Evolutionary conservation across 768 basidiomycete genomes (phyloP), one percentile per base, ranked within the genome.

Genomic region (Pleurotus giganteus): DNA sequence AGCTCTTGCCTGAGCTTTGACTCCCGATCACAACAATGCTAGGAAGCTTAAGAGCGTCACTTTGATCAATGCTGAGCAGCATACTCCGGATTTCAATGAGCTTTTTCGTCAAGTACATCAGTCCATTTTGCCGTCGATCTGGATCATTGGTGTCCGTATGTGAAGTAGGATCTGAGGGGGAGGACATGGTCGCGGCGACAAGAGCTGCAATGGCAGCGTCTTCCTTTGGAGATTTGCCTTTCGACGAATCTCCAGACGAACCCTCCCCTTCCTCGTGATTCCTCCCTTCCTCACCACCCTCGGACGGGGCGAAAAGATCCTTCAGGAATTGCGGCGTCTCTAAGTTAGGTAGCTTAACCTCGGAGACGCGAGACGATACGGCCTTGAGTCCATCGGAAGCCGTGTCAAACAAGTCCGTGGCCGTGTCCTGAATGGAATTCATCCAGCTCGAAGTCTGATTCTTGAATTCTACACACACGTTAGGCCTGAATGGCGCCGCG

Each of bases 1-100:
- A 95, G 63, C 94, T 98, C 77, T 99, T 99, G 9, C 97, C 97
- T 2, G 93, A 95, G 69, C 94, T 97, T 74, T 99, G 97, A 68
- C 93, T 96, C 9, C 97, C 97, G 58, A 99, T 91, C 44, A 98
- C 97, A 39, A 98, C 97, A 58, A 99, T 98, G 63, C 94, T 96
- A 1, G 97, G 97, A 17, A 99, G 75, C 63, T 94, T 98, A 61
- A 99, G 79, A 5, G 88, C 83, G 60, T 98, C 96, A 59, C 88
- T 94, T 70, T 98, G 94, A 71, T 98, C 97, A 53, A 98, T 95
- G 63, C 91, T 89, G 21, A 98, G 76, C n/a, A 99, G 76, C 80
- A 98, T 95, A 58, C 80, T 88, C 54, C 97, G 77, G 64, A 99
- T 97, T 71, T 95, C 95, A 65, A 99, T 99, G 55, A 99, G 83